Base-by-base conservation (phyloP, 192 early-diverging fungal genomes). In the Diversispora epigaea region DNA sequence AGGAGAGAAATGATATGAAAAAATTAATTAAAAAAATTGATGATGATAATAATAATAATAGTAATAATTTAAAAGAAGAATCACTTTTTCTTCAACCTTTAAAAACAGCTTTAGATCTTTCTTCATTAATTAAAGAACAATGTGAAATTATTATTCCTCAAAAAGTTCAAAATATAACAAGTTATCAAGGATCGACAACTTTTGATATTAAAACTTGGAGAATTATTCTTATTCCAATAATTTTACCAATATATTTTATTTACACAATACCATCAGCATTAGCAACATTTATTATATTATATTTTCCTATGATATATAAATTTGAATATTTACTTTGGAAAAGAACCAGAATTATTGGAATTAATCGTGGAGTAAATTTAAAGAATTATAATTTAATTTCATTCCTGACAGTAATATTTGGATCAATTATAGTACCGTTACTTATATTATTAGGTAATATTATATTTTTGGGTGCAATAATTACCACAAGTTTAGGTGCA, bases 261-360 rank as follows among this genome's bases (percentile, higher is more conserved):
- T 11, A 15, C 5, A 39, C 60, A 4, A 62, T 62, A 14, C 60
- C 60, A 14, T 32, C 60, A 62, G 6, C 60, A 39, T 11, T 62
- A 62, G 22, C 14, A 39, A 62, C 60, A 39, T 62, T 62, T 62
- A 14, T 39, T 15, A 39, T 62, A 39, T 39, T 62, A 15, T 62
- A 62, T 15, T 22, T 62, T 39, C 60, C 60, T 15, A 62, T 62
- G 14, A 32, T 62, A 1, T 62, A 32, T 62, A 62, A 62, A 62
- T 62, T 62, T 62, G 60, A 62, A 62, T 62, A 62, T 62, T 6
- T 14, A 40, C 32, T 62, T 39, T 62, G 32, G 22, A 62, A 41
- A 62, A 9, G 32, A 14, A 15, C 15, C 39, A 9, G 32, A 14
- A 15, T 32, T 62, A 39, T 39, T 62, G 5, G 4, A 62, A 54